phyloP scores from a whole-genome alignment of 1,284 basidiomycete species.

The Microbotryum saponariae region DNA sequence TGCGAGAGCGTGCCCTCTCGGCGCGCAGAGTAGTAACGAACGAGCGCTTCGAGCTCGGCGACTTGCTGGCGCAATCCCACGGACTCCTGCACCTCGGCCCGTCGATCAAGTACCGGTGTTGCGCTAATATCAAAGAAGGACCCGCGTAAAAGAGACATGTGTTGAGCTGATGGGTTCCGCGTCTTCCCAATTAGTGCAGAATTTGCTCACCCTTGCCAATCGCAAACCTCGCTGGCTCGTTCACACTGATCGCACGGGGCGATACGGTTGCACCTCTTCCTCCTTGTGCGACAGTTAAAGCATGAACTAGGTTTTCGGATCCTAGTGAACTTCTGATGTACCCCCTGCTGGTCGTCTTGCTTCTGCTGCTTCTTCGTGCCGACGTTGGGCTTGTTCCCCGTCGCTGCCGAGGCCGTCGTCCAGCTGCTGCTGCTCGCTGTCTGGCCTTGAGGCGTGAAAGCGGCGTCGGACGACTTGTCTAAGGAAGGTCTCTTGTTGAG shows the following conservation, averaged over 20 bases:
- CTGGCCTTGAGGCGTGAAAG: background rate
- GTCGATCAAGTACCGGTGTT: conserved; percentile 16
- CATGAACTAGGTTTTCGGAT: conserved; percentile 28
- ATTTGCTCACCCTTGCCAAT: conserved; percentile 1
- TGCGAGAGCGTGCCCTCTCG: background rate
- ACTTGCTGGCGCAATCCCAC: conserved; percentile 2
- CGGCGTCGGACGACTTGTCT: background rate
- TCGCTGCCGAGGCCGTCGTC: background rate
- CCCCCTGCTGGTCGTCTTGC: too few species aligned
- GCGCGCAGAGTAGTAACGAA: conserved; percentile 22
- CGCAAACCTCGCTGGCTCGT: background rate
- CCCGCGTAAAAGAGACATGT: too few species aligned
- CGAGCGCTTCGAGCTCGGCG: conserved; percentile 25
- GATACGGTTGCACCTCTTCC: conserved; percentile 22
- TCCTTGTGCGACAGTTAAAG: conserved; percentile 10
- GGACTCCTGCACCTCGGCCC: background rate
- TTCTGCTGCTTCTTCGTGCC: background rate
- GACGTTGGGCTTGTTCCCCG: background rate
- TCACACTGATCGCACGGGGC: conserved; percentile 25
- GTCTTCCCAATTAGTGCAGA: conserved; percentile 9
- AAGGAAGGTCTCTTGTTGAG: too few species aligned
- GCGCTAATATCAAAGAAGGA: conserved; percentile 6
- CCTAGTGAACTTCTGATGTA: conserved; percentile 12
- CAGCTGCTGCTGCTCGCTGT: background rate
- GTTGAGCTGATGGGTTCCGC: too few species aligned